Conservation (phyloP, 2,329 filamentous ascomycete genomes). For the Fusarium sublunatum region DNA sequence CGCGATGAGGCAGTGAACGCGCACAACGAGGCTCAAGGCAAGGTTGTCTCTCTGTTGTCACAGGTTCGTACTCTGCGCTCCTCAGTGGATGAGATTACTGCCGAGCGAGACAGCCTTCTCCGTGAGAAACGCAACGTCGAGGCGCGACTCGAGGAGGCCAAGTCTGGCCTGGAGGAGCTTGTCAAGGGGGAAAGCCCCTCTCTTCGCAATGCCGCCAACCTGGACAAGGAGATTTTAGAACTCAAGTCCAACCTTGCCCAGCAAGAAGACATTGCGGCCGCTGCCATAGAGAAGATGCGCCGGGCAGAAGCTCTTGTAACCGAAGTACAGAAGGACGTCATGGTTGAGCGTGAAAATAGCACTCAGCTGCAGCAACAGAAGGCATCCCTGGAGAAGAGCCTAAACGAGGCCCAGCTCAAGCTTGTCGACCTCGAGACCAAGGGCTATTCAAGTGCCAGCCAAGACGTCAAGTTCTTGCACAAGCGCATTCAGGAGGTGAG, state of each 20-base stretch:
- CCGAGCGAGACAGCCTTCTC: slow-evolving; percentile 84
- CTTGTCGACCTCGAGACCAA: slow-evolving; percentile 97
- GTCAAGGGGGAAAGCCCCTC: slow-evolving; percentile 86
- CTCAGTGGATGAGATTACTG: slow-evolving; percentile 84
- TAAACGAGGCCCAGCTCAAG: slow-evolving; percentile 90
- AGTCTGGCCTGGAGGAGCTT: slow-evolving; percentile 87
- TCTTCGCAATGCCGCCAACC: slow-evolving; percentile 86
- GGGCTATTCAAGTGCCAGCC: slow-evolving; percentile 92
- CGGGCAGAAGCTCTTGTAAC: slow-evolving; percentile 86
- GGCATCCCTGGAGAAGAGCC: slow-evolving; percentile 84
- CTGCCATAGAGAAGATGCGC: slow-evolving; percentile 97
- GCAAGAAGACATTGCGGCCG: slow-evolving; percentile 90
- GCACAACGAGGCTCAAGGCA: slow-evolving; percentile 93
- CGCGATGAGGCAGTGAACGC: slow-evolving; percentile 92
- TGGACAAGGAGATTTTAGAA: slow-evolving; percentile 89
- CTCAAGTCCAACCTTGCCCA: slow-evolving; percentile 90
- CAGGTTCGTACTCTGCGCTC: slow-evolving; percentile 88
- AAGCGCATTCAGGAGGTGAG: slow-evolving; percentile 94
- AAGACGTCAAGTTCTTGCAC: slow-evolving; percentile 94
- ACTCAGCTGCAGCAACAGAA: slow-evolving; percentile 90
- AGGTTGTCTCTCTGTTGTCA: slow-evolving; percentile 88
- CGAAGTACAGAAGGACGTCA: slow-evolving; percentile 94
- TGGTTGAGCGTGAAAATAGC: slow-evolving; percentile 83
- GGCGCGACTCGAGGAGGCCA: slow-evolving; percentile 85
- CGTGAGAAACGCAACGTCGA: slow-evolving; percentile 94